Percentiles rank a stretch among this genome's conserved stretches.
These are phyloP conservation scores for Pseudohyphozyma bogoriensis DNA, from an alignment of 768 basidiomycete genomes.

Conservation along the genomic window DNA sequence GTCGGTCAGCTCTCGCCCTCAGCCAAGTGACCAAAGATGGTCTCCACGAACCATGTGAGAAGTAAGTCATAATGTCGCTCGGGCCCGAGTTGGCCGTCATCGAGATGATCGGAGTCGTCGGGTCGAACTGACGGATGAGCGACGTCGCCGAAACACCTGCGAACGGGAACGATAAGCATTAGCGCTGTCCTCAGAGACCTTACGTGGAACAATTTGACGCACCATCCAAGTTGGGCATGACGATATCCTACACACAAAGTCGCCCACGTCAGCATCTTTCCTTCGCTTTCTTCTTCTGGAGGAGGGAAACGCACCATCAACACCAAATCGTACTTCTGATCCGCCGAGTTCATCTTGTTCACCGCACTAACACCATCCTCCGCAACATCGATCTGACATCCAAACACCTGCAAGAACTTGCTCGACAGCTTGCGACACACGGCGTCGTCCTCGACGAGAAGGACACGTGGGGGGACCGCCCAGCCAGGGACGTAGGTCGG, in stretches of 20 bases:
- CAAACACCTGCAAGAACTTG: constrained; percentile 92
- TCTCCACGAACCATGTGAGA: constrained; percentile 54
- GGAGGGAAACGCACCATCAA: constrained; percentile 59
- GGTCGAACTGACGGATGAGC: constrained; percentile 87
- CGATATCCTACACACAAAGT: constrained; percentile 61
- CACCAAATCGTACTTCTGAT: constrained; percentile 76
- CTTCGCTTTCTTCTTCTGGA: neutral
- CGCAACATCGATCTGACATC: constrained; percentile 86
- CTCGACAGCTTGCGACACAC: constrained; percentile 77
- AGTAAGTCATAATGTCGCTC: constrained; percentile 83
- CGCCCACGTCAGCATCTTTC: neutral
- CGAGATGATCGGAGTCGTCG: constrained; percentile 90
- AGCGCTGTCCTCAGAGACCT: neutral
- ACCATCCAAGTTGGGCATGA: constrained; percentile 52
- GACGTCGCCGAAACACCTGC: constrained; percentile 85
- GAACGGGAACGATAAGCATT: constrained; percentile 40
- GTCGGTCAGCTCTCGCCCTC: neutral
- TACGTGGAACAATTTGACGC: constrained; percentile 42
- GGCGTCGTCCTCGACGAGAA: constrained; percentile 91
- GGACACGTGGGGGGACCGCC: constrained; percentile 79
- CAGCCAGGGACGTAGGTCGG: constrained; percentile 79
- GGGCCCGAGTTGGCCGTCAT: constrained; percentile 96
- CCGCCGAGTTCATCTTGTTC: constrained; percentile 79
- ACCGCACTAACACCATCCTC: constrained; percentile 88
- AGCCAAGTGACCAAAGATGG: neutral